Evolutionary conservation across 768 basidiomycete species (phyloP).

Genomic region (Phlebiopsis flavidoalba): DNA sequence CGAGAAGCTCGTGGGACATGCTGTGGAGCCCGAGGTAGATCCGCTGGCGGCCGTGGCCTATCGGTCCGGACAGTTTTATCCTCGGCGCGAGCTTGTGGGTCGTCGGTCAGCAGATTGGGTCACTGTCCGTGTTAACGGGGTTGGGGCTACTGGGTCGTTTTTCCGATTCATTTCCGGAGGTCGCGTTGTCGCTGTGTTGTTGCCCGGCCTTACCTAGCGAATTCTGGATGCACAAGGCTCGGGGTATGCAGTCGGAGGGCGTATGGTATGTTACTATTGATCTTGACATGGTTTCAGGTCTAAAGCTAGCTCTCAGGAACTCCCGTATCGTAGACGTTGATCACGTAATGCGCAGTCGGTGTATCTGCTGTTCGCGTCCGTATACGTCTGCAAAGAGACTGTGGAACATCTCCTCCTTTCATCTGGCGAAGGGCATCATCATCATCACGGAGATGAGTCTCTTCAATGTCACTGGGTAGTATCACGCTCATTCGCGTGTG

Average conservation of each 20-base stretch:
- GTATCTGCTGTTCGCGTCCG: constrained; percentile 89
- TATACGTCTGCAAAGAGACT: constrained; percentile 97
- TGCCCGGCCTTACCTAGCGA: constrained; percentile 41
- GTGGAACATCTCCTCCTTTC: constrained; percentile 86
- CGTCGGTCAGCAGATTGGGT: constrained; percentile 81
- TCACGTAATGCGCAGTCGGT: constrained; percentile 88
- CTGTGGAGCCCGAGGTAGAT: constrained; percentile 11
- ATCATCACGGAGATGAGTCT: constrained; percentile 58
- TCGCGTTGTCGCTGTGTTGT: constrained; percentile 46
- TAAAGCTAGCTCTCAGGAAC: constrained; percentile 35
- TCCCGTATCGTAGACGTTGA: constrained; percentile 63
- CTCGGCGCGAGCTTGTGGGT: constrained; percentile 83
- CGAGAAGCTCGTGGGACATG: constrained; percentile 15
- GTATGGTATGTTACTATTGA: constrained; percentile 56
- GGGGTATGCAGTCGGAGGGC: constrained; percentile 34
- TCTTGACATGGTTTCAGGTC: neutral
- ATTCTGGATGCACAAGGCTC: constrained; percentile 24
- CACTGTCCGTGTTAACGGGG: constrained; percentile 82
- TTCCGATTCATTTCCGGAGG: constrained; percentile 88
- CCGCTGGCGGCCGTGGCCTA: constrained; percentile 9
- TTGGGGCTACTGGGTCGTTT: constrained; percentile 96
- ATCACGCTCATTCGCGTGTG: neutral
- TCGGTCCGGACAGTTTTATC: constrained; percentile 40
- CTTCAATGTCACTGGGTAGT: constrained; percentile 35
- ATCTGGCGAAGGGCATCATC: constrained; percentile 61